A percentile compares a stretch with the other conserved stretches of the same genome.
These are phyloP conservation scores for Aspergillus niger DNA, from an alignment of 2,329 filamentous ascomycete species.

Conservation along the genomic window DNA sequence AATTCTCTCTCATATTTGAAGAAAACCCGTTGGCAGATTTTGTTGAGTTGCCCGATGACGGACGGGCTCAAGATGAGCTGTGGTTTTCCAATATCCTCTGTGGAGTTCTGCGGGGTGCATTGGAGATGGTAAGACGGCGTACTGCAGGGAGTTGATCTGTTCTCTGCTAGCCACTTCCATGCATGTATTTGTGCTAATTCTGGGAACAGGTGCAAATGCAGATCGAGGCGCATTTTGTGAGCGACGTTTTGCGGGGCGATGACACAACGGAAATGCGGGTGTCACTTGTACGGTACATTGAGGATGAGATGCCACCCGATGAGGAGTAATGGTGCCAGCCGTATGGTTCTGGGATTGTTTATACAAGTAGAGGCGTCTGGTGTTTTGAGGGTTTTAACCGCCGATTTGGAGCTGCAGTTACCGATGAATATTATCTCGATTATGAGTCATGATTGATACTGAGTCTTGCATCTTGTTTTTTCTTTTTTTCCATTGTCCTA, in stretches of 20 bases:
- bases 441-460: not conserved
- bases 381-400: constrained; percentile 23
- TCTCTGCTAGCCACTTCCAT: not conserved
- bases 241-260: constrained; percentile 86
- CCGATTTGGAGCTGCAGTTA: constrained; percentile 4
- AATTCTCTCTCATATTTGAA: constrained; percentile 94
- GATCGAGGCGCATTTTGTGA: constrained; percentile 94
- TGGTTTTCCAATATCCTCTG: constrained; percentile 99
- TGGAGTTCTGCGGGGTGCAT: constrained; percentile 81
- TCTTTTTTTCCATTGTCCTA: not conserved
- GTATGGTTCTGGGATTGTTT: constrained; percentile 3
- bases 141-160: not conserved
- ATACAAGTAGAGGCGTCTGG: constrained; percentile 24
- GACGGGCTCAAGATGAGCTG: constrained; percentile 89
- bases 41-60: constrained; percentile 95
- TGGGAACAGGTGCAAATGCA: constrained; percentile 79
- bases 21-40: constrained; percentile 97
- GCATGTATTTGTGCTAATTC: constrained; percentile 2
- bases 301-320: constrained; percentile 95
- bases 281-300: constrained; percentile 87
- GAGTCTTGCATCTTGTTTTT: not conserved
- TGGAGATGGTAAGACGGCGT: constrained; percentile 80
- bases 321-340: constrained; percentile 68
- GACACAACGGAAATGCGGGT: constrained; percentile 98
- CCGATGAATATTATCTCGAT: not conserved